phyloP scores from a whole-genome alignment of 352 stramenopile genomes.

The Thraustotheca clavata region DNA sequence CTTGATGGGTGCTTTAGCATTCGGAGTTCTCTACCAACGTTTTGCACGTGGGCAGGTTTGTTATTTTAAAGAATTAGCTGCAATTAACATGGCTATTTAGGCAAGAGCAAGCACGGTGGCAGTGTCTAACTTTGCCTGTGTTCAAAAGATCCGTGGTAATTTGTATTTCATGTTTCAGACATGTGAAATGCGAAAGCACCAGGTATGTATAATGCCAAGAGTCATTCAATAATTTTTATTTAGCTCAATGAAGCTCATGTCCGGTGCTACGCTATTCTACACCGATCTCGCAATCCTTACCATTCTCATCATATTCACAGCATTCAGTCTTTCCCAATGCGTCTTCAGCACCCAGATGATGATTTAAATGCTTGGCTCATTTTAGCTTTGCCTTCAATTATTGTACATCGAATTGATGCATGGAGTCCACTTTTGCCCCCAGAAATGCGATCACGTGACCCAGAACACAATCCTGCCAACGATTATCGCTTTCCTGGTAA shows the following conservation, averaged over 20 bases:
- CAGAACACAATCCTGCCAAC: conserved; percentile 53
- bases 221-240: no score
- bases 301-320: conserved; percentile 66
- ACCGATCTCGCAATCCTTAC: conserved; percentile 57
- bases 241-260: conserved; percentile 91
- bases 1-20: conserved; percentile 88
- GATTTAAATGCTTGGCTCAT: conserved; percentile 86
- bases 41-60: conserved; percentile 88
- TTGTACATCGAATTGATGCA: conserved; percentile 90
- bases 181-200: conserved; percentile 88
- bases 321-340: conserved; percentile 91
- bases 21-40: conserved; percentile 93
- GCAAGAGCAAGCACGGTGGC: conserved; percentile 90
- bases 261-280: conserved; percentile 87
- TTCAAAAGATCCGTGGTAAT: conserved; percentile 81
- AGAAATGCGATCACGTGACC: conserved; percentile 22
- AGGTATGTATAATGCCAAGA: conserved; percentile 29
- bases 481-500: conserved; percentile 51
- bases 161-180: conserved; percentile 92
- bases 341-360: conserved; percentile 90
- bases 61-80: no score
- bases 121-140: conserved; percentile 87
- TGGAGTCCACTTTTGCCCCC: conserved; percentile 86
- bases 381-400: conserved; percentile 82
- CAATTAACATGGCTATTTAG: no score